These are phyloP conservation scores for Talaromyces rugulosus DNA, from an alignment of 2,329 filamentous ascomycete genomes.

Conservation along the genomic window DNA sequence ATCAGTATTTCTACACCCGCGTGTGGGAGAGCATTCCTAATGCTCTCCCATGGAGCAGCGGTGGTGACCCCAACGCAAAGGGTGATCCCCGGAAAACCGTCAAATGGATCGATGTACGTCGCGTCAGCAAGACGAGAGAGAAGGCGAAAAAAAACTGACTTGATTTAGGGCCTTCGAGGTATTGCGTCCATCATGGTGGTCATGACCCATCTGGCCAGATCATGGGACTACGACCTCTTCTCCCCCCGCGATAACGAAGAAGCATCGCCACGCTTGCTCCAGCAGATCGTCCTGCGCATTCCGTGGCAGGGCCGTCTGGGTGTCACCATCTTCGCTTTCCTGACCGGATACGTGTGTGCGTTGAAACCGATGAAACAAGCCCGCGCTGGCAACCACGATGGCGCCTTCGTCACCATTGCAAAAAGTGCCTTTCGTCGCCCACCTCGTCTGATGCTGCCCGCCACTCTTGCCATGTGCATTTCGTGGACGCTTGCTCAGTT, in stretches of 20 bases:
- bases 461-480: constrained; percentile 48
- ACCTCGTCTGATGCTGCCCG: constrained; percentile 49
- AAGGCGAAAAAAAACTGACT: not conserved
- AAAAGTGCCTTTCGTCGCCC: constrained; percentile 53
- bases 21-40: constrained; percentile 17
- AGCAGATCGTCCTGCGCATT: constrained; percentile 52
- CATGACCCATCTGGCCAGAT: constrained; percentile 50
- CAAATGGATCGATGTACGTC: constrained; percentile 58
- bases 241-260: constrained; percentile 43
- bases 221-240: constrained; percentile 51
- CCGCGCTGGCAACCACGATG: constrained; percentile 42
- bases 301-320: constrained; percentile 52
- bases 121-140: not conserved
- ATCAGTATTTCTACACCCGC: constrained; percentile 8
- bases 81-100: constrained; percentile 39
- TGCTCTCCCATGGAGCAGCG: constrained; percentile 18
- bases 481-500: constrained; percentile 49
- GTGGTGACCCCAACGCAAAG: constrained; percentile 21
- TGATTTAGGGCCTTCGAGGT: constrained; percentile 47
- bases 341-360: constrained; percentile 55
- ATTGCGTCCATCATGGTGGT: constrained; percentile 53
- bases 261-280: constrained; percentile 42
- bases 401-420: constrained; percentile 45
- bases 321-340: constrained; percentile 54
- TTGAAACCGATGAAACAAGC: constrained; percentile 52